phyloP scores from a whole-genome alignment of 2,329 filamentous ascomycete genomes.

The Penicillium janthinellum region DNA sequence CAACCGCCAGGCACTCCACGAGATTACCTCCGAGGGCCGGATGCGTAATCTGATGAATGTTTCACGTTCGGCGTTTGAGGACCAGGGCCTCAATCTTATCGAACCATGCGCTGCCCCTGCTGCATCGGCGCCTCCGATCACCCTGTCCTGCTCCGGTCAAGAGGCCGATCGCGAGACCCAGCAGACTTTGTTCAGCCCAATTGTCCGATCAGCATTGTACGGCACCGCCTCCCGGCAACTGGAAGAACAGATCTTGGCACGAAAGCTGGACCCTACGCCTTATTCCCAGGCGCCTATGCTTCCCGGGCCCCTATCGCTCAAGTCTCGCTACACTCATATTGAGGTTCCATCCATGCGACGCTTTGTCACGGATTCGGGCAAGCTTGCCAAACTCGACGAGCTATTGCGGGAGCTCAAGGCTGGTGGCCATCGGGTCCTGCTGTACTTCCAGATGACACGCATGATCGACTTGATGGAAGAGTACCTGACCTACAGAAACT shows the following conservation, averaged over 20 bases:
- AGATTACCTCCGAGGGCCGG: conserved; percentile 71
- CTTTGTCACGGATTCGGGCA: conserved; percentile 97
- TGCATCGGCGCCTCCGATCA: conserved; percentile 82
- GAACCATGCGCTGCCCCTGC: conserved; percentile 80
- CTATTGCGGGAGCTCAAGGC: conserved; percentile 88
- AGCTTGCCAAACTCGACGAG: conserved; percentile 86
- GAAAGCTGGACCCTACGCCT: conserved; percentile 63
- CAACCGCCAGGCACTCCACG: conserved; percentile 66
- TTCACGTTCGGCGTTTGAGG: conserved; percentile 63
- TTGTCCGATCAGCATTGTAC: conserved; percentile 74
- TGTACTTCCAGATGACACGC: conserved; percentile 99
- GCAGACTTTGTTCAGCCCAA: conserved; percentile 74
- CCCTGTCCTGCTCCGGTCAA: conserved; percentile 73
- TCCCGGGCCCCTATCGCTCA: conserved; percentile 76
- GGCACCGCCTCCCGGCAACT: conserved; percentile 61
- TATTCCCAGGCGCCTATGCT: conserved; percentile 69
- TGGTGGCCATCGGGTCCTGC: conserved; percentile 84
- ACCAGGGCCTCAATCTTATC: conserved; percentile 72
- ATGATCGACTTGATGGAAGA: conserved; percentile 99
- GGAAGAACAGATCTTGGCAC: conserved; percentile 73
- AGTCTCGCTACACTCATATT: conserved; percentile 85
- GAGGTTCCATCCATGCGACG: conserved; percentile 93
- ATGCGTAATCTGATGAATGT: conserved; percentile 79
- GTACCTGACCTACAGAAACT: conserved; percentile 97
- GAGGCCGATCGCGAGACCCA: conserved; percentile 64